Evolutionary conservation across 257 asterid species (phyloP).

Genomic region (Capsicum chinense): DNA sequence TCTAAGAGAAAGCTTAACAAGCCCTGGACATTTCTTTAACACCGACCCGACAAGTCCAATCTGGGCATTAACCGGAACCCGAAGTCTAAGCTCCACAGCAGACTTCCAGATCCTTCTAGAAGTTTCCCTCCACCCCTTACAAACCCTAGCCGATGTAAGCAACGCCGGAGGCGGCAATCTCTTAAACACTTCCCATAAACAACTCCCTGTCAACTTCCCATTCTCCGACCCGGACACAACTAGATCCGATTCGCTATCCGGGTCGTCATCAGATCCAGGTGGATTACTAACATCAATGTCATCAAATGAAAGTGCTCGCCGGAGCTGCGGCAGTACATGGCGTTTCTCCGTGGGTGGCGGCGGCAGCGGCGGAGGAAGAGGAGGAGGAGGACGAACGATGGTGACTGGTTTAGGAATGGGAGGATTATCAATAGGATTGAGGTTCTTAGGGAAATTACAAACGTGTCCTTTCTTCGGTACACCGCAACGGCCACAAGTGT

Average conservation of each 20-base stretch:
- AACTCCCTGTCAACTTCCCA: constrained; percentile 52
- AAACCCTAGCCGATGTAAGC: constrained; percentile 75
- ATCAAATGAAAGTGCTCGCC: constrained; percentile 80
- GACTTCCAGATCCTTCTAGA: constrained; percentile 76
- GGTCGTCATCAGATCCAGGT: constrained; percentile 24
- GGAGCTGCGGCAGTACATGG: constrained; percentile 36
- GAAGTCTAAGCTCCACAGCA: constrained; percentile 82
- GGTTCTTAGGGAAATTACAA: constrained; percentile 44
- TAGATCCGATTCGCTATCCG: constrained; percentile 55
- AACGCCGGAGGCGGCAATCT: constrained; percentile 78
- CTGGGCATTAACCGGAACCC: constrained; percentile 79
- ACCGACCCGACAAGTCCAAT: constrained; percentile 87
- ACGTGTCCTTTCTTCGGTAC: constrained; percentile 81
- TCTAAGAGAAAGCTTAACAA: constrained; percentile 64
- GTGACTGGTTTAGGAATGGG: constrained; percentile 41
- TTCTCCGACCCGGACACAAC: constrained; percentile 36
- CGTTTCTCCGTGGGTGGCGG: constrained; percentile 31
- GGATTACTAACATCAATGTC: constrained; percentile 60
- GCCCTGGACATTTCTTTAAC: constrained; percentile 83
- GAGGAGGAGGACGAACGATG: constrained; percentile 36
- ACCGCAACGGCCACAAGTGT: constrained; percentile 95
- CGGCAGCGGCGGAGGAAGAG: constrained; percentile 30
- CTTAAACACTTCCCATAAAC: constrained; percentile 85
- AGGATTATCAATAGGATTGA: constrained; percentile 21
- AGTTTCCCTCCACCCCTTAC: constrained; percentile 84